Evolutionary conservation across 2,329 filamentous ascomycete genomes (phyloP), one percentile per base, ranked within the genome.

Genomic region (Alternaria triticimaculans): DNA sequence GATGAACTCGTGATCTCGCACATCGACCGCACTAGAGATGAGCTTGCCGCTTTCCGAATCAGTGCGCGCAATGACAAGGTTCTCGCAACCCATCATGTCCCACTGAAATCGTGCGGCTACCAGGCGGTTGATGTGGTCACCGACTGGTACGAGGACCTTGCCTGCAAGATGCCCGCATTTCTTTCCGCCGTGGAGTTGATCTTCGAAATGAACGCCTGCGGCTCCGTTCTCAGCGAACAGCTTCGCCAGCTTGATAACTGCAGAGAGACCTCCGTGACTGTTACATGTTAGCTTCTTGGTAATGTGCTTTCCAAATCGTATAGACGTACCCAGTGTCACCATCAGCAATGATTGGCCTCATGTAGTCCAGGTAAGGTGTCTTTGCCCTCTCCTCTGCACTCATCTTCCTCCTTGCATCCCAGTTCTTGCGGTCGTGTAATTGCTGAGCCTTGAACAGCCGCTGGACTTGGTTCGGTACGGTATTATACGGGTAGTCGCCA

Each of bases 401-500:
- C 86, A 98, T 83, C 80, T 93, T 93, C 70, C 94, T 88, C 63
- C 96, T 87, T 23, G 88, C 84, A 79, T 97, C 94, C 90, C 92
- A 98, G 76, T 97, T 92, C 81, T 96, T 97, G 71, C 96, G 90
- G 81, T 99, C 96, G 80, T 99, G 96, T 85, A 98, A 90, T 69
- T 94, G 94, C 81, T 99, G 96, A 5, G 96, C 96, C 83, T 98
- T 98, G 83, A 96, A 93, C 55, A 99, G 84, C 68, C 96, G 89
- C 83, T 99, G 94, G 5, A 99, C 96, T 80, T 98, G 96, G 82
- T 98, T 98, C 9, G 96, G 96, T 5, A 99, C 96, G 0, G 96
- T 99, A 79, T 98, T 98, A 84, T 99, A 99, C 0, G 96, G 96
- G 80, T 99, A 99, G 82, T 99, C 96, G 75, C 96, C 96, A 82